Percentiles rank a stretch among this genome's conserved stretches.
Conservation (phyloP, 1,139 yeast genomes). For the Taiozyma sp. region DNA sequence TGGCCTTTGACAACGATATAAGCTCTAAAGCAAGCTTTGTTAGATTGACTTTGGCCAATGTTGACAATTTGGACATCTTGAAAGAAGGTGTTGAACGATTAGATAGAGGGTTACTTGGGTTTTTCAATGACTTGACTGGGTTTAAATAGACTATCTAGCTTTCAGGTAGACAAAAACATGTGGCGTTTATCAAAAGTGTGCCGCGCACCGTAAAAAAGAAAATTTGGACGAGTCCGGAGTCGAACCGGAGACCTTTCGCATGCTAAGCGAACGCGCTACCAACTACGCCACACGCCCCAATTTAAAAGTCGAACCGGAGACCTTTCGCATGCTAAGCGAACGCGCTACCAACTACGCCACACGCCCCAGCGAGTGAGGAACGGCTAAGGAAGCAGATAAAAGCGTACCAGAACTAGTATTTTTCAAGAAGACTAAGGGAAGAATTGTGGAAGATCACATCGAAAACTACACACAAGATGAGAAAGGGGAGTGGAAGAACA, state of each 20-base stretch:
- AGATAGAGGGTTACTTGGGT: conserved; percentile 13
- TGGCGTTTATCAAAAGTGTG: too few relatives aligned
- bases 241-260: conserved; percentile 90
- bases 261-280: conserved; percentile 93
- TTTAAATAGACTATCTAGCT: too few relatives aligned
- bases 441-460: too few relatives aligned
- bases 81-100: conserved; percentile 41
- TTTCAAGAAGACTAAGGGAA: too few relatives aligned
- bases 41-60: conserved; percentile 45
- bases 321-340: conserved; percentile 73
- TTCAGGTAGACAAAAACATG: too few relatives aligned
- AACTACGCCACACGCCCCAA: conserved; percentile 86
- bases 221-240: conserved; percentile 79
- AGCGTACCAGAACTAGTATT: too few relatives aligned
- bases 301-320: conserved; percentile 45
- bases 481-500: too few relatives aligned
- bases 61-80: conserved; percentile 34
- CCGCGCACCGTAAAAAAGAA: conserved; percentile 15
- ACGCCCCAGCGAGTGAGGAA: conserved; percentile 23
- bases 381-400: too few relatives aligned
- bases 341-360: conserved; percentile 18
- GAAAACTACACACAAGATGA: too few relatives aligned
- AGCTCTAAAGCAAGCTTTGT: conserved; percentile 33
- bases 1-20: conserved; percentile 36
- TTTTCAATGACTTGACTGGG: conserved; percentile 4